Percentiles rank a stretch among this genome's conserved stretches.
Evolutionary conservation across 331 rosid species (phyloP).

Genomic region (Phaseolus coccineus): DNA sequence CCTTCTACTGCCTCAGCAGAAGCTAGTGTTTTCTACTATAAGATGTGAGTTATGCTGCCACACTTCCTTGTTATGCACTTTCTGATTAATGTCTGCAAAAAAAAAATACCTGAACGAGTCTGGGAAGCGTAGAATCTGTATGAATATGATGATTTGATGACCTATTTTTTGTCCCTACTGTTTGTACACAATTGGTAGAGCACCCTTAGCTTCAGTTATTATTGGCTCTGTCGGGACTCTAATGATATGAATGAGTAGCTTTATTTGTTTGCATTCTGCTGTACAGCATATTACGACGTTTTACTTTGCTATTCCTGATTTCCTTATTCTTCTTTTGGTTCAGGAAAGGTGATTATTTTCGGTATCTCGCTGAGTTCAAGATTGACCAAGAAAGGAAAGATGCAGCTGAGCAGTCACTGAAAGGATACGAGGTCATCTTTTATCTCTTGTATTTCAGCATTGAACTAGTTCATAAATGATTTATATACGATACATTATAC

Average conservation of each 20-base stretch:
- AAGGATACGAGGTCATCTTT: slow-evolving; percentile 90
- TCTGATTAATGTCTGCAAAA: neutral
- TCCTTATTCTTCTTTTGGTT: slow-evolving; percentile 37
- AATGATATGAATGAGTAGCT: slow-evolving; percentile 29
- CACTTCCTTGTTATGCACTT: neutral
- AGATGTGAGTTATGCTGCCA: slow-evolving; percentile 71
- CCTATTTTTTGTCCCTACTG: neutral
- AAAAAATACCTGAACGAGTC: neutral
- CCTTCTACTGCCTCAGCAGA: slow-evolving; percentile 88
- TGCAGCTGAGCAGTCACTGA: slow-evolving; percentile 91
- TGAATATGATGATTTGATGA: slow-evolving; percentile 6
- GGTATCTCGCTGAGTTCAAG: slow-evolving; percentile 99
- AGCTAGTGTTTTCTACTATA: slow-evolving; percentile 96
- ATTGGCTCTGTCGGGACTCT: slow-evolving; percentile 5
- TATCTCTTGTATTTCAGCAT: slow-evolving; percentile 40
- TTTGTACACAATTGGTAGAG: slow-evolving; percentile 20
- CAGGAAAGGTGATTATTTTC: slow-evolving; percentile 98
- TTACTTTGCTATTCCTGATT: slow-evolving; percentile 33
- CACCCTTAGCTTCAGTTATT: neutral
- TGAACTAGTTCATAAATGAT: slow-evolving; percentile 35
- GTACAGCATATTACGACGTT: neutral
- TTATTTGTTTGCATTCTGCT: slow-evolving; percentile 6
- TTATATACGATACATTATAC: slow-evolving; percentile 3
- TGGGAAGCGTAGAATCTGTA: slow-evolving; percentile 21
- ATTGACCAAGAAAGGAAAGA: slow-evolving; percentile 94